phyloP scores from a whole-genome alignment of 805 yeast species.

The Komagataella phaffii region DNA sequence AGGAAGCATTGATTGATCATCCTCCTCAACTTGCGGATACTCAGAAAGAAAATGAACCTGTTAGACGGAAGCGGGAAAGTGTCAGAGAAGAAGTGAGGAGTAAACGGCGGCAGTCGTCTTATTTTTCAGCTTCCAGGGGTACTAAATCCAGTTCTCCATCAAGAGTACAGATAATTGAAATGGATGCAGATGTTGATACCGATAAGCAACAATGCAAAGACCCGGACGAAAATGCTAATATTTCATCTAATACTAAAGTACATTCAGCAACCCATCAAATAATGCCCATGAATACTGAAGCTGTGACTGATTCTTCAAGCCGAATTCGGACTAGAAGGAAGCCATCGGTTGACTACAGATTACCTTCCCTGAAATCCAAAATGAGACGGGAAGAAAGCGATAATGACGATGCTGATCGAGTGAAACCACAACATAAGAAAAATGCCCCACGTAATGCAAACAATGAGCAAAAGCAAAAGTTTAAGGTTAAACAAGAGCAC shows the following conservation, averaged over 20 bases:
- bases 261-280: not conserved
- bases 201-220: not conserved
- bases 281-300: conserved; percentile 23
- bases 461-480: not conserved
- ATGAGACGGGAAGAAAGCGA: conserved; percentile 53
- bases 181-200: not conserved
- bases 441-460: not conserved
- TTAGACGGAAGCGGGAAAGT: not conserved
- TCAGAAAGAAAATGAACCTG: not conserved
- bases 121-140: not conserved
- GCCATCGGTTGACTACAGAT: conserved; percentile 43
- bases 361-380: conserved; percentile 54
- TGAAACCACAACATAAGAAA: not conserved
- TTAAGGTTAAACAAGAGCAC: not conserved
- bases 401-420: conserved; percentile 39
- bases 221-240: conserved; percentile 13
- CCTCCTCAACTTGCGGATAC: not conserved
- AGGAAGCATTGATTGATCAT: not conserved
- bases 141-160: not conserved
- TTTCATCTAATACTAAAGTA: conserved; percentile 13
- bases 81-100: not conserved
- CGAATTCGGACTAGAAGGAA: conserved; percentile 34
- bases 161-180: not conserved
- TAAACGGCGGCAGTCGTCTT: not conserved
- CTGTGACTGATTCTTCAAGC: conserved; percentile 9